These are phyloP conservation scores for Austropuccinia psidii DNA, from an alignment of 1,284 basidiomycete species.

Conservation along the genomic window DNA sequence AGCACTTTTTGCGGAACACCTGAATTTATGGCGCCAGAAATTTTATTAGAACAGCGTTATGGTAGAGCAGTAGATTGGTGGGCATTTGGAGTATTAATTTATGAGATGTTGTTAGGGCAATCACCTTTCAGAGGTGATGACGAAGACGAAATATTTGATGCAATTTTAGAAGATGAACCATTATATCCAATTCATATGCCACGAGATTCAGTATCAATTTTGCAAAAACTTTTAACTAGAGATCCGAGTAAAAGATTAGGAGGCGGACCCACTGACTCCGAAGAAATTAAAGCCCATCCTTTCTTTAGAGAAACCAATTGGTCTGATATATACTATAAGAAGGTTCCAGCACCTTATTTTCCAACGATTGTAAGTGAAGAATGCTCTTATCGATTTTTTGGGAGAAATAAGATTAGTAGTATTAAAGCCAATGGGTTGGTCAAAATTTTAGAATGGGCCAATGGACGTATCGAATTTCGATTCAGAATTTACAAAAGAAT, in stretches of 20 bases:
- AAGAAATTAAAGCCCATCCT: constrained; percentile 93
- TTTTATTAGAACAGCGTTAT: constrained; percentile 94
- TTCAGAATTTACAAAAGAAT: constrained; percentile 92
- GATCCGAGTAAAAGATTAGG: constrained; percentile 91
- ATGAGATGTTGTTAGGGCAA: constrained; percentile 98
- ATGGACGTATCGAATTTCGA: constrained; percentile 72
- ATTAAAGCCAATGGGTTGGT: too few relatives aligned
- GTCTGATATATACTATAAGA: constrained; percentile 90
- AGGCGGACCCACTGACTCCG: constrained; percentile 84
- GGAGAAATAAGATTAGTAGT: constrained; percentile 40
- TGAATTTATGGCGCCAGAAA: constrained; percentile 99
- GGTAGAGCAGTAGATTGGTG: constrained; percentile 99
- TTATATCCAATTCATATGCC: constrained; percentile 99
- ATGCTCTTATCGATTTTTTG: constrained; percentile 35
- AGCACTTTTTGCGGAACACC: constrained; percentile 99
- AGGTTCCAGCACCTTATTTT: constrained; percentile 94
- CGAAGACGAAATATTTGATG: constrained; percentile 99
- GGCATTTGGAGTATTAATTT: constrained; percentile 97
- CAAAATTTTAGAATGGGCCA: constrained; percentile 43
- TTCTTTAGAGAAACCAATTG: constrained; percentile 98
- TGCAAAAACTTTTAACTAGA: constrained; percentile 89
- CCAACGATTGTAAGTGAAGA: constrained; percentile 71
- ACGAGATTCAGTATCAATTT: constrained; percentile 85
- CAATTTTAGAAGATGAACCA: constrained; percentile 96
- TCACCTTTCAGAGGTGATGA: constrained; percentile 99